Evolutionary conservation across 192 early-diverging fungal species (phyloP).

Genomic region (Helicostylum pulchrum): DNA sequence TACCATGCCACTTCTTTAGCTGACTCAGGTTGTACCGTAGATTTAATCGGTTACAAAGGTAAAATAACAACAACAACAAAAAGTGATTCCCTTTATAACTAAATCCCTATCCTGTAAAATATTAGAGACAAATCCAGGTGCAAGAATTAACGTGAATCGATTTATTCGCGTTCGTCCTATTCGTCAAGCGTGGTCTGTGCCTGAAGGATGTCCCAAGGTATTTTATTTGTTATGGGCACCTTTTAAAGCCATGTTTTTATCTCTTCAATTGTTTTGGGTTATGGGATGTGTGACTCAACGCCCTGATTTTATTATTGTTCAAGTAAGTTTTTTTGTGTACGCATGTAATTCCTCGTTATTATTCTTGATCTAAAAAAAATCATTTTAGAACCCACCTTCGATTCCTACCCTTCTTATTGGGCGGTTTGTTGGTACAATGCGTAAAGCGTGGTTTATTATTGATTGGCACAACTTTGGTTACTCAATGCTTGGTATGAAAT

Average conservation of each 20-base stretch:
- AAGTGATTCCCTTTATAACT: no score
- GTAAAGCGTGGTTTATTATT: constrained; percentile 73
- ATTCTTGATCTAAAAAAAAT: background rate
- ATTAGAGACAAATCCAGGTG: constrained; percentile 30
- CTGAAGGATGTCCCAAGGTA: constrained; percentile 52
- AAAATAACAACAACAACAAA: no score
- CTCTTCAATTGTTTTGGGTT: constrained; percentile 58
- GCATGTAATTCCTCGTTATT: no score
- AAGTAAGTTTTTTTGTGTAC: constrained; percentile 48
- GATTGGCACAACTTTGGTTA: constrained; percentile 99
- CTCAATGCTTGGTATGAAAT: constrained; percentile 73
- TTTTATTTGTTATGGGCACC: constrained; percentile 68
- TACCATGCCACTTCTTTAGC: constrained; percentile 83
- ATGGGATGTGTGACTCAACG: constrained; percentile 53
- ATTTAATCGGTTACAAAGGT: constrained; percentile 82
- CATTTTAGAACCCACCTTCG: constrained; percentile 84
- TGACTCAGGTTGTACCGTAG: constrained; percentile 62
- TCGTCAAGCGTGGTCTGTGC: constrained; percentile 48
- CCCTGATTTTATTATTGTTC: constrained; percentile 71
- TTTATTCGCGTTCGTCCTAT: constrained; percentile 50
- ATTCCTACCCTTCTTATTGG: constrained; percentile 87
- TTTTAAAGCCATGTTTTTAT: constrained; percentile 60
- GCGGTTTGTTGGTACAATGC: constrained; percentile 61
- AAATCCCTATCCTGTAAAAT: background rate
- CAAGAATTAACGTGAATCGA: constrained; percentile 34